Conservation (phyloP, 108 stramenopile species). For the Conticribra guillardii region DNA sequence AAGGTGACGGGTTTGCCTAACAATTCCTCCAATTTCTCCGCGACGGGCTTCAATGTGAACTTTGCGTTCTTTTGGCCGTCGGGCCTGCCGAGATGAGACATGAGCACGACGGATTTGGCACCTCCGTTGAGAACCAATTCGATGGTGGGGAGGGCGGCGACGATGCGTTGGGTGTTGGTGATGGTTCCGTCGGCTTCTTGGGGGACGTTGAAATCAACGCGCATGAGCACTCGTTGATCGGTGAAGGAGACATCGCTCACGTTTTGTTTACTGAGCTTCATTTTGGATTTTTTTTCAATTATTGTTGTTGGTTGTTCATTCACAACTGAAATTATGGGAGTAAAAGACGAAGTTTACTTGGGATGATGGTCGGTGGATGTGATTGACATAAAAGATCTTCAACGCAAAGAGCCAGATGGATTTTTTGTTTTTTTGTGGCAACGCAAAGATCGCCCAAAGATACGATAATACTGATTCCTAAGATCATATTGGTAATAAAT, state of each 20-base stretch:
- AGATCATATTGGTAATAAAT: no score
- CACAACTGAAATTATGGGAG: no score
- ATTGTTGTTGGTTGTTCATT: no score
- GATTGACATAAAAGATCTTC: no score
- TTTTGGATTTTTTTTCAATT: neutral
- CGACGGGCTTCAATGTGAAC: slow-evolving; percentile 68
- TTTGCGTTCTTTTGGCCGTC: slow-evolving; percentile 26
- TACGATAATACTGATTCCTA: no score
- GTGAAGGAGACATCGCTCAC: neutral
- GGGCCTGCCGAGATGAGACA: slow-evolving; percentile 32
- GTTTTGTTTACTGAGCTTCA: neutral
- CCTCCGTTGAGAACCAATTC: slow-evolving; percentile 16
- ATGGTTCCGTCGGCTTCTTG: slow-evolving; percentile 11
- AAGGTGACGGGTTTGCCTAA: slow-evolving; percentile 55
- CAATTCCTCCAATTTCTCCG: slow-evolving; percentile 61
- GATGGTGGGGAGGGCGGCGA: slow-evolving; percentile 28
- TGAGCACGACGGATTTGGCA: slow-evolving; percentile 29
- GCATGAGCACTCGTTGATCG: neutral
- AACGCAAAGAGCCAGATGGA: no score
- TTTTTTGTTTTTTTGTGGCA: no score
- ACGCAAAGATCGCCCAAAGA: no score
- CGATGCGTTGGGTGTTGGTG: slow-evolving; percentile 34
- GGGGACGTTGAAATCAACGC: slow-evolving; percentile 17
- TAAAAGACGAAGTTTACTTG: no score
- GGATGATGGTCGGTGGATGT: no score